These are phyloP conservation scores for Candida railenensis DNA, from an alignment of 805 yeast genomes.

Conservation along the genomic window DNA sequence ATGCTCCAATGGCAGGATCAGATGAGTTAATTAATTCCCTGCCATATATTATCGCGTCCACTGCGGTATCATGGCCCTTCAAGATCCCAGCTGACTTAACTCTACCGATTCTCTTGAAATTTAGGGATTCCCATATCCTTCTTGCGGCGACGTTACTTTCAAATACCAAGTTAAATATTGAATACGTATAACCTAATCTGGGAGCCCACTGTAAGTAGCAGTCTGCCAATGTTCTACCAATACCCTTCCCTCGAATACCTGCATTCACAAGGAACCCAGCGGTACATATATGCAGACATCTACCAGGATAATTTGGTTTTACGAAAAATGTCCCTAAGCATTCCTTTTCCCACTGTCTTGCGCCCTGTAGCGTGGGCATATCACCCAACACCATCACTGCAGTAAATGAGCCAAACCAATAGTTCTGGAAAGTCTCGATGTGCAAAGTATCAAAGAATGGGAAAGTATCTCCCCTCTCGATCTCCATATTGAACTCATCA, in stretches of 20 bases:
- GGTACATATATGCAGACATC: conserved; percentile 91
- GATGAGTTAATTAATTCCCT: conserved; percentile 63
- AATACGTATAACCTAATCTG: conserved; percentile 78
- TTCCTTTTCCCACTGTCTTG: conserved; percentile 86
- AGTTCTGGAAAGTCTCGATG: conserved; percentile 71
- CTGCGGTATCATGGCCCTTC: conserved; percentile 80
- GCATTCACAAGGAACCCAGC: conserved; percentile 88
- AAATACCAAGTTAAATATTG: conserved; percentile 81
- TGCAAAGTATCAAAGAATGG: conserved; percentile 82
- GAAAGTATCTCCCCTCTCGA: conserved; percentile 82
- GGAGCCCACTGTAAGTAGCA: conserved; percentile 92
- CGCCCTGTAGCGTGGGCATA: conserved; percentile 41
- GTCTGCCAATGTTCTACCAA: conserved; percentile 81
- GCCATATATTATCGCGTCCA: conserved; percentile 85
- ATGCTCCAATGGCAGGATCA: conserved; percentile 50
- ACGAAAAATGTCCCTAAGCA: conserved; percentile 86
- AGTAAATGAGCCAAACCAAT: conserved; percentile 87
- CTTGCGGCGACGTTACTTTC: conserved; percentile 86
- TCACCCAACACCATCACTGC: conserved; percentile 83
- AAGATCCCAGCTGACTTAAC: conserved; percentile 86
- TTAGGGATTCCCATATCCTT: conserved; percentile 70
- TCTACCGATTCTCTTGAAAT: conserved; percentile 76
- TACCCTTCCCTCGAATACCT: conserved; percentile 88
- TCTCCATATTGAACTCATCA: conserved; percentile 92
- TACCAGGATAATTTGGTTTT: conserved; percentile 88